Evolutionary conservation across 257 asterid species (phyloP).

Genomic region (Solanum appendiculatum): DNA sequence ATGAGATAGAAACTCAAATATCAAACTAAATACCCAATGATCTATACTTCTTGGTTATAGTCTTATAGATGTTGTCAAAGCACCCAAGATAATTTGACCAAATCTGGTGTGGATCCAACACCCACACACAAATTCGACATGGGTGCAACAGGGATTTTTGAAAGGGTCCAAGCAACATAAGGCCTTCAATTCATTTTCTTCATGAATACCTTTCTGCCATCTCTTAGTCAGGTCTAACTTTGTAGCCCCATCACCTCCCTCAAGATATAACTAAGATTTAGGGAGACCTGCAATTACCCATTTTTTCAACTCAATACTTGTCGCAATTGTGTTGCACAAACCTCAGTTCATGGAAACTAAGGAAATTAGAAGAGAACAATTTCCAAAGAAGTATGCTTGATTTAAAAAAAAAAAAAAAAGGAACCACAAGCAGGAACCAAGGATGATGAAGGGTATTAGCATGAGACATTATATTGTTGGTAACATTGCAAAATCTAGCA

Average conservation of each 20-base stretch:
- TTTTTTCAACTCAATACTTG: background rate
- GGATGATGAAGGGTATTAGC: background rate
- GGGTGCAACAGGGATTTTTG: background rate
- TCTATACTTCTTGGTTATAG: background rate
- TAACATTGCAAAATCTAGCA: background rate
- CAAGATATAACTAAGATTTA: background rate
- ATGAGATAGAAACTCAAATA: background rate
- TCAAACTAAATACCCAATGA: background rate
- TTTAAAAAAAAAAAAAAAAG: background rate
- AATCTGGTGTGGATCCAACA: background rate
- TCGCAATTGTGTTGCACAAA: background rate
- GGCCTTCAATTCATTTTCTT: background rate
- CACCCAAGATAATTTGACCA: background rate
- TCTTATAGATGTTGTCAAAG: background rate
- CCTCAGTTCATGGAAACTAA: background rate
- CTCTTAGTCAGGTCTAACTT: background rate
- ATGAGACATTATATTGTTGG: background rate
- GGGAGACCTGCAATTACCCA: background rate
- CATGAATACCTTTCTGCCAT: background rate
- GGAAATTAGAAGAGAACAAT: background rate
- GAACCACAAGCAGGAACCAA: background rate
- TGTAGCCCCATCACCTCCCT: background rate
- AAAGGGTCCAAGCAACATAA: background rate
- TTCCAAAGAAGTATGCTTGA: background rate
- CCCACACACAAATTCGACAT: background rate